A percentile compares a stretch with the other conserved stretches of the same genome.
Conservation (phyloP, 2,329 filamentous ascomycete genomes). For the Colletotrichum sp. region DNA sequence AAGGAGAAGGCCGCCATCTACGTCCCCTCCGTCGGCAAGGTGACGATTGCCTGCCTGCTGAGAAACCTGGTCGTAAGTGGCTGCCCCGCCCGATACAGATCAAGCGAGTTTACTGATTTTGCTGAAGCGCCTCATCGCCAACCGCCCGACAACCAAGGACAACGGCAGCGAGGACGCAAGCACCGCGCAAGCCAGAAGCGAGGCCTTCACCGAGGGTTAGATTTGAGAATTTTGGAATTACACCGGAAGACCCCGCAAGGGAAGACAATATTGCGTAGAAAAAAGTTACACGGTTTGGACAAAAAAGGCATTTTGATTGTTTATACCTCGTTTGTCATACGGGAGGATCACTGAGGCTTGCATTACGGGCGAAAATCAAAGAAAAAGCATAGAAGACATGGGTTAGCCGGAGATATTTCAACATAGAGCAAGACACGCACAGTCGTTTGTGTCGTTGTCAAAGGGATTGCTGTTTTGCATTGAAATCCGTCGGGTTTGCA, state of each 20-base stretch:
- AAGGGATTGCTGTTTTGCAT: neutral
- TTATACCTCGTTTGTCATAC: slow-evolving; percentile 1
- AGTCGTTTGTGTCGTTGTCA: neutral
- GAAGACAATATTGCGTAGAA: neutral
- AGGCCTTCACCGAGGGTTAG: slow-evolving; percentile 43
- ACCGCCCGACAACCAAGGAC: slow-evolving; percentile 45
- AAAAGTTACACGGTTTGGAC: neutral
- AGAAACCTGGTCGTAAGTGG: slow-evolving; percentile 82
- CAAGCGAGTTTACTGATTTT: neutral
- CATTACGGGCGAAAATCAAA: slow-evolving; percentile 3
- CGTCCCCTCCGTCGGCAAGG: slow-evolving; percentile 95
- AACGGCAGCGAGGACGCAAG: slow-evolving; percentile 30
- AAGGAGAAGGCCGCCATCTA: slow-evolving; percentile 98
- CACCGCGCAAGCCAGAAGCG: slow-evolving; percentile 40
- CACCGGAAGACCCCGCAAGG: neutral
- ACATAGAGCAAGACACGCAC: neutral
- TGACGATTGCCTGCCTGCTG: slow-evolving; percentile 90
- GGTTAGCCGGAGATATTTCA: slow-evolving; percentile 4
- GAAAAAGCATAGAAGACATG: slow-evolving; percentile 9
- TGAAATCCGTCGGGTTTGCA: neutral
- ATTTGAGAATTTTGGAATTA: slow-evolving; percentile 21
- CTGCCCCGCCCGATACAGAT: neutral
- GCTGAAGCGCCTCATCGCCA: slow-evolving; percentile 56
- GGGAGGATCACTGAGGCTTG: neutral
- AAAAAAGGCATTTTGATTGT: neutral